phyloP scores from a whole-genome alignment of 495 filamentous ascomycete genomes.

The Tuber borchii region DNA sequence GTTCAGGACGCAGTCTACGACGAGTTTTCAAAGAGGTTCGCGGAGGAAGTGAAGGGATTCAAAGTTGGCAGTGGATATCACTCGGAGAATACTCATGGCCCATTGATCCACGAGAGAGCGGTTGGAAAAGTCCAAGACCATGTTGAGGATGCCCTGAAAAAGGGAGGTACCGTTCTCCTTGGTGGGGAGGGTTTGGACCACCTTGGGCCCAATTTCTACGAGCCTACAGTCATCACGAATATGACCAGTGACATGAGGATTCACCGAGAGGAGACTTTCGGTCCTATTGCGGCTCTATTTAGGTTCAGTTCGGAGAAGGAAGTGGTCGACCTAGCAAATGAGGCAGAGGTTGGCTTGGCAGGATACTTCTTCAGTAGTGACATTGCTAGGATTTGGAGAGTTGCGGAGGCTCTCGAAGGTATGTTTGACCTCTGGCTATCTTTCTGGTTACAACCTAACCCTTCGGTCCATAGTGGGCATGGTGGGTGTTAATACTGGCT shows the following conservation, averaged over 20 bases:
- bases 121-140: conserved; percentile 70
- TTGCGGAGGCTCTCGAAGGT: conserved; percentile 72
- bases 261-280: conserved; percentile 78
- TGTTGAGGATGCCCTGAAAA: conserved; percentile 65
- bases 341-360: conserved; percentile 69
- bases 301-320: conserved; percentile 76
- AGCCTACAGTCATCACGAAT: conserved; percentile 72
- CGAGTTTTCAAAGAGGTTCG: conserved; percentile 62
- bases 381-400: conserved; percentile 61
- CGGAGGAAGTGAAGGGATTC: conserved; percentile 67
- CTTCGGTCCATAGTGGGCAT: conserved; percentile 56
- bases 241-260: conserved; percentile 76
- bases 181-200: conserved; percentile 63
- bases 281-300: conserved; percentile 78
- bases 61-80: conserved; percentile 71
- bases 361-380: conserved; percentile 83
- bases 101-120: conserved; percentile 71
- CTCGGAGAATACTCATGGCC: conserved; percentile 66
- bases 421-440: background rate
- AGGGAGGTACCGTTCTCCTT: conserved; percentile 63
- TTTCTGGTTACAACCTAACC: background rate
- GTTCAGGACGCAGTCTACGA: conserved; percentile 75
- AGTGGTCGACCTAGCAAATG: conserved; percentile 71
- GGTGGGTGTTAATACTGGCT: conserved; percentile 78
- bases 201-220: conserved; percentile 69